Base-by-base conservation (phyloP, 495 filamentous ascomycete genomes). In the Xylaria sp. region DNA sequence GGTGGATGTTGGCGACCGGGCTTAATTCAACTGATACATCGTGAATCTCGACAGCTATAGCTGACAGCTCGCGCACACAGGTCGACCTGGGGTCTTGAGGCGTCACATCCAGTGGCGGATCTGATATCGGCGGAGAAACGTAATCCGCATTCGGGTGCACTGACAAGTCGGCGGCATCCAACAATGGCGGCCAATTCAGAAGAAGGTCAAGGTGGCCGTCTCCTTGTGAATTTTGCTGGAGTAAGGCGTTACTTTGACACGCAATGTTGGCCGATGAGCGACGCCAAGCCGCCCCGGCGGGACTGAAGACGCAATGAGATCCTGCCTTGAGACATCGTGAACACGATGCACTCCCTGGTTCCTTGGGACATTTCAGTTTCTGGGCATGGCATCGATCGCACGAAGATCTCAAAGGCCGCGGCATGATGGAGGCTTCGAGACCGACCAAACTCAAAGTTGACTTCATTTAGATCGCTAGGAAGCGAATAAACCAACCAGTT, bases 311-410 rank as follows among this genome's bases (percentile, higher is more conserved):
- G 46, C 80, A 82, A 24, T 58, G 11, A 15, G 73, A 65, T 48
- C 75, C 74, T 46, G 80, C 80, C 70, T 79, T 82, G 2, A 75
- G 40, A 69, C 79, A 82, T 50, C 80, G 77, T 14, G 75, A 74
- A 59, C 80, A 82, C n/a, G 69, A 72, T 40, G 71, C 63, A 35
- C 75, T 37, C 14, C 77, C 80, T 5, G 69, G 58, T 59, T 73
- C 58, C 66, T 78, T 78, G 3, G 79, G 80, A 66, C 80, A 82
- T 67, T 79, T 78, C 31, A 80, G 79, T 72, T 82, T 82, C 40
- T 82, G 78, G 21, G 76, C 76, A 66, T 82, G 80, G 62, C 80
- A 82, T n/a, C 80, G 76, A 63, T 82, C 80, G 69, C 80, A 82
- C 33, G 71, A 75, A 29, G 75, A 74, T 48, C 75, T 74, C 73